phyloP scores from a whole-genome alignment of 2,329 filamentous ascomycete species.

The Cryoendolithus antarcticus region DNA sequence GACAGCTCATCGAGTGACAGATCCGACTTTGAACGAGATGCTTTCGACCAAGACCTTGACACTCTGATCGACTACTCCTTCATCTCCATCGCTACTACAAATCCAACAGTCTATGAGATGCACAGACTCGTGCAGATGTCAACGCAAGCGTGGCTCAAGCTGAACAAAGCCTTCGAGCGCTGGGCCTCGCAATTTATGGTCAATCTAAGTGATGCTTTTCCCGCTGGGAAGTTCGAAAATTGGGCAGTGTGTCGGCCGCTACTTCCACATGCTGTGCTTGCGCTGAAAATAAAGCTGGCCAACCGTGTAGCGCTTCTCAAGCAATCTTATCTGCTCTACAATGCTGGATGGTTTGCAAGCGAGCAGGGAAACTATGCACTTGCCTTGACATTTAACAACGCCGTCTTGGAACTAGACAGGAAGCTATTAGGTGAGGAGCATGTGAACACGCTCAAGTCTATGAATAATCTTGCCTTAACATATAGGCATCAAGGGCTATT shows the following conservation, averaged over 20 bases:
- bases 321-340: neutral
- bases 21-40: slow-evolving; percentile 14
- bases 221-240: slow-evolving; percentile 12
- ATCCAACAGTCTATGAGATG: slow-evolving; percentile 26
- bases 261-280: slow-evolving; percentile 16
- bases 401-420: slow-evolving; percentile 2
- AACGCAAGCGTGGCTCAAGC: slow-evolving; percentile 24
- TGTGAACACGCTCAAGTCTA: slow-evolving; percentile 6
- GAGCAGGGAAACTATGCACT: slow-evolving; percentile 3
- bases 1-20: neutral
- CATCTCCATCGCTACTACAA: slow-evolving; percentile 12
- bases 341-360: slow-evolving; percentile 4
- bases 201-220: neutral
- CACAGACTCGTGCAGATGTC: slow-evolving; percentile 31
- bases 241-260: slow-evolving; percentile 15
- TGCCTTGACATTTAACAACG: slow-evolving; percentile 2
- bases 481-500: slow-evolving; percentile 3
- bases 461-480: slow-evolving; percentile 3
- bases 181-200: slow-evolving; percentile 15
- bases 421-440: slow-evolving; percentile 5
- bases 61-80: slow-evolving; percentile 27
- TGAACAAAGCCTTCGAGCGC: slow-evolving; percentile 10
- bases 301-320: neutral
- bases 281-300: neutral
- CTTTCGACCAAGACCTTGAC: slow-evolving; percentile 17